Evolutionary conservation across 2,329 filamentous ascomycete species (phyloP).

Genomic region (Alternaria atra): DNA sequence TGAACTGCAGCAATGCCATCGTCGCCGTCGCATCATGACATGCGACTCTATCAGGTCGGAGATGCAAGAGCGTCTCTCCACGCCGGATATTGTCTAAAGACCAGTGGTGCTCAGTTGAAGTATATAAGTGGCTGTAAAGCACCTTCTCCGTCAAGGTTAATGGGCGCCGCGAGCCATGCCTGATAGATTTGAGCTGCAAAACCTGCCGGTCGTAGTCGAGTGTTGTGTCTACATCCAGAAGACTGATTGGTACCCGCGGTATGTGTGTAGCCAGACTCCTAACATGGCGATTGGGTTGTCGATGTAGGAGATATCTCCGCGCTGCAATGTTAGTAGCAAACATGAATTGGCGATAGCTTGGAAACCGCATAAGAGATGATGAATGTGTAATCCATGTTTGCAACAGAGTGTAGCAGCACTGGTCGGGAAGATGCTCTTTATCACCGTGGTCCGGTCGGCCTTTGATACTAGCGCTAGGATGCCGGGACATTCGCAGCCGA

Average conservation of each 20-base stretch:
- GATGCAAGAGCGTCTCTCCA: slow-evolving; percentile 32
- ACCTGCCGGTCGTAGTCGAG: slow-evolving; percentile 22
- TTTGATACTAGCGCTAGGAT: background rate
- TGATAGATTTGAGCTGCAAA: slow-evolving; percentile 18
- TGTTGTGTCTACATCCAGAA: slow-evolving; percentile 13
- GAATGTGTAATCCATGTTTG: background rate
- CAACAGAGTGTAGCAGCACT: background rate
- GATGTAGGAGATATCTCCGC: background rate
- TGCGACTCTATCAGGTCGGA: slow-evolving; percentile 53
- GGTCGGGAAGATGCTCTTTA: background rate
- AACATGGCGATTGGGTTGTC: background rate
- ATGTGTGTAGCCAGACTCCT: slow-evolving; percentile 12
- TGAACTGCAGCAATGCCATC: slow-evolving; percentile 56
- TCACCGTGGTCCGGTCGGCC: background rate
- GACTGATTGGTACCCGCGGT: slow-evolving; percentile 22
- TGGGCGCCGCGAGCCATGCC: slow-evolving; percentile 27
- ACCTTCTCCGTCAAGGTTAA: background rate
- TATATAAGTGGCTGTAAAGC: slow-evolving; percentile 17
- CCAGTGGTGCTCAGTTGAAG: slow-evolving; percentile 27
- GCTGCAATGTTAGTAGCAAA: background rate
- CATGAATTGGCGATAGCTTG: background rate
- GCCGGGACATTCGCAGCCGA: background rate
- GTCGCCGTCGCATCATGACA: slow-evolving; percentile 56
- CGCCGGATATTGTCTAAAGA: slow-evolving; percentile 42
- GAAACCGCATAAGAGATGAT: background rate